Base-by-base conservation (phyloP, 306 rosid species). In the Medicago lupulina region DNA sequence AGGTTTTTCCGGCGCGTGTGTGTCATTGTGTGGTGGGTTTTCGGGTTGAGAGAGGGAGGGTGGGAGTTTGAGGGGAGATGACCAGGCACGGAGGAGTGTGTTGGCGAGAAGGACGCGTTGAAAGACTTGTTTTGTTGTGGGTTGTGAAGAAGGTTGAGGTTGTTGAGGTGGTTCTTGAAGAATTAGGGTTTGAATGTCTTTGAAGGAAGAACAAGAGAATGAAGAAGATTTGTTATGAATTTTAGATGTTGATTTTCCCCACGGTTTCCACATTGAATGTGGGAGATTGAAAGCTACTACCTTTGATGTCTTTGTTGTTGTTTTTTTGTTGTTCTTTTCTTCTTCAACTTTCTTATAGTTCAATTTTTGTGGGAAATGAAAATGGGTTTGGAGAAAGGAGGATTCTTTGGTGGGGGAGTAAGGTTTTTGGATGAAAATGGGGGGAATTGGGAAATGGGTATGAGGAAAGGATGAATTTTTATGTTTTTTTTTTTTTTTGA, bases 181-280 rank as follows among this genome's bases (percentile, higher is more conserved):
- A 80, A 87, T 86, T 69, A 92, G 95, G 63, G 75, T 28, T 64
- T 87, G 89, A 13, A 95, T 79, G 89, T 89, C 98, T 78, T 95
- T 95, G 85, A 95, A 92, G 43, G 98, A 91, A 28, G 98, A 89
- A 47, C 92, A 91, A 12, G 91, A 85, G 88, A 92, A 95, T 16
- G 83, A 18, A 0, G 97, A 77, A 17, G 87, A 61, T 71, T 79
- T 49, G 80, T 70, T 68, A 77, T 87, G 89, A 77, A 91, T 83
- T 81, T 86, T 86, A 63, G 83, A 80, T 72, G 96, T 81, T 73
- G 96, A 90, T 86, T 88, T 94, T 21, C 87, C 65, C 97, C 91
- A 84, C 85, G 93, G 83, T 86, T 93, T 90, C 96, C 96, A 95
- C 98, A 95, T 95, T 85, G 93, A 77, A 85, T 83, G 85, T 66